These are phyloP conservation scores for Gaultheria prostrata DNA, from an alignment of 148 eudicot species.

Conservation along the genomic window DNA sequence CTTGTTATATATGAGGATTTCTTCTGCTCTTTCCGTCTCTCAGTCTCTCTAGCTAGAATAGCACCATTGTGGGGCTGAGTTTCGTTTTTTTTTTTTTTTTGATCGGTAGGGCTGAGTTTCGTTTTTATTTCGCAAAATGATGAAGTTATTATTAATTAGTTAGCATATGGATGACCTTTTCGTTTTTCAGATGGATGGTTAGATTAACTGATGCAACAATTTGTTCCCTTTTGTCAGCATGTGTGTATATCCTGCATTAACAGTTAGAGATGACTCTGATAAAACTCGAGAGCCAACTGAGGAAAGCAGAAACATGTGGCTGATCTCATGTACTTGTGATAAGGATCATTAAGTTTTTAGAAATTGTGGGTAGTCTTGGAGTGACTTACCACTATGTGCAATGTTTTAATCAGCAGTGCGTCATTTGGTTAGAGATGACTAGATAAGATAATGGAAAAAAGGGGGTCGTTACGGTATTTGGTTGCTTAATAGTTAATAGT, in stretches of 20 bases:
- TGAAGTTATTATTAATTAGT: not conserved
- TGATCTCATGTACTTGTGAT: not conserved
- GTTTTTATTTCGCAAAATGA: not conserved
- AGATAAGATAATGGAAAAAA: not conserved
- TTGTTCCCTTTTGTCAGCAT: not conserved
- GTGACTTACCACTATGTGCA: not conserved
- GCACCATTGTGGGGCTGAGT: not conserved
- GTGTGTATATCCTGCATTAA: not conserved
- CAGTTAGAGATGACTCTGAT: not conserved
- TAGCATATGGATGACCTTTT: not conserved
- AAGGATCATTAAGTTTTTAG: not conserved
- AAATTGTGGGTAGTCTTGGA: not conserved
- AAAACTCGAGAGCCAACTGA: not conserved
- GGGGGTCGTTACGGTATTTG: not conserved
- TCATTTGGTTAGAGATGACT: not conserved
- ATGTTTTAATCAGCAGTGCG: not conserved
- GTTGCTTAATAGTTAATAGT: not conserved
- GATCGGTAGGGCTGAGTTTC: not conserved
- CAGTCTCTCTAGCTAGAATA: not conserved
- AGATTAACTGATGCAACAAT: not conserved
- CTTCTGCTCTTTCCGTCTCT: not conserved
- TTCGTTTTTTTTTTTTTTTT: too few species aligned
- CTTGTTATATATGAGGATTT: not conserved
- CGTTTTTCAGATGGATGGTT: not conserved
- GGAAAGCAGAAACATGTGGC: not conserved